phyloP scores from a whole-genome alignment of 495 filamentous ascomycete species.

The Rostrohypoxylon terebratum region DNA sequence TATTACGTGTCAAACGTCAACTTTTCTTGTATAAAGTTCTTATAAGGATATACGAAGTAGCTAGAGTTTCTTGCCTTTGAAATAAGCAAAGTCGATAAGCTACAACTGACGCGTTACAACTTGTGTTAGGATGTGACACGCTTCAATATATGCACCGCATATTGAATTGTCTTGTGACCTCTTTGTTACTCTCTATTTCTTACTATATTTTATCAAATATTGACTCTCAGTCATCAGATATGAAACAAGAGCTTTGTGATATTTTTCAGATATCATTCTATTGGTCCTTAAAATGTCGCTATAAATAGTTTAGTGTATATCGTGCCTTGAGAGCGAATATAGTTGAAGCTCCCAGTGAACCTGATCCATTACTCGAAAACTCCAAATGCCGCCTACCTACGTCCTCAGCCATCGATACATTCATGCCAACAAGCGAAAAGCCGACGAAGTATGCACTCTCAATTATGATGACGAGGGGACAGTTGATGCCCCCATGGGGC shows the following conservation, averaged over 20 bases:
- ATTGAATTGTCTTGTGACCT: neutral
- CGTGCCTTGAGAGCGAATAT: neutral
- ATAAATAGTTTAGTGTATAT: neutral
- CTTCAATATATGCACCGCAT: neutral
- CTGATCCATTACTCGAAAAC: neutral
- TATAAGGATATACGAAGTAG: neutral
- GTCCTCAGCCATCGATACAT: neutral
- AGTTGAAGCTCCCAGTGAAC: neutral
- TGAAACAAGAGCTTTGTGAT: constrained; percentile 12
- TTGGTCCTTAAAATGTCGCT: neutral
- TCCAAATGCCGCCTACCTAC: constrained; percentile 12
- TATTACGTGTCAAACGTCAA: neutral
- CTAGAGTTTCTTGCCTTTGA: neutral
- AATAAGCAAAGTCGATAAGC: neutral
- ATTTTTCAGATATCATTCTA: neutral
- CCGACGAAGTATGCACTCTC: constrained; percentile 17
- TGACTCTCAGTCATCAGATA: neutral
- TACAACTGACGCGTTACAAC: neutral
- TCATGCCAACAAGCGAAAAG: constrained; percentile 24
- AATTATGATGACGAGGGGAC: constrained; percentile 6
- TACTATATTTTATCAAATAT: neutral
- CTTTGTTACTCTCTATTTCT: neutral
- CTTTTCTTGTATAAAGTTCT: constrained; percentile 13
- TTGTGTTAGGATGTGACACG: neutral
- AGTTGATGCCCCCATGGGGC: neutral